A percentile compares a stretch with the other conserved stretches of the same genome.
Conservation (phyloP, 768 basidiomycete genomes). For the Naganishia randhawae region DNA sequence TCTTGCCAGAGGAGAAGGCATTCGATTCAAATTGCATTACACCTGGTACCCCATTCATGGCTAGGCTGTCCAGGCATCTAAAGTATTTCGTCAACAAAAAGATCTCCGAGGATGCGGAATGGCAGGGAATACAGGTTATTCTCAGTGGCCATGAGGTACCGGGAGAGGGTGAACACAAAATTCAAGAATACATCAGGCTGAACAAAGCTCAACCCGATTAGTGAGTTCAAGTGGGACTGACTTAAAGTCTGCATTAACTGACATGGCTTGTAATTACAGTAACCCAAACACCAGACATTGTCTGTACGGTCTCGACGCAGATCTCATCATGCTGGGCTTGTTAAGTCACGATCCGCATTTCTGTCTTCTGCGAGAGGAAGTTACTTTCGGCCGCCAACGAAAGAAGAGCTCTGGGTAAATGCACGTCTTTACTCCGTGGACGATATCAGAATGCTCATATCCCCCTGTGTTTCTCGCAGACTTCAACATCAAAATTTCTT, state of each 20-base stretch:
- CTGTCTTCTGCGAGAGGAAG: conserved; percentile 93
- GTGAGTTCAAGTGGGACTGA: conserved; percentile 6
- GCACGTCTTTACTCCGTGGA: neutral
- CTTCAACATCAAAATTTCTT: conserved; percentile 74
- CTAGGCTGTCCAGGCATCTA: conserved; percentile 80
- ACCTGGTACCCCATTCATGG: conserved; percentile 98
- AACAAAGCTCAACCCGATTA: conserved; percentile 92
- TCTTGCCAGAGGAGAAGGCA: conserved; percentile 85
- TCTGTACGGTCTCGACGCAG: conserved; percentile 95
- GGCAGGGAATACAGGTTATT: conserved; percentile 86
- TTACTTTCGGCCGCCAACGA: conserved; percentile 84
- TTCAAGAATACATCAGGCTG: conserved; percentile 97
- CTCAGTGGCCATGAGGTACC: conserved; percentile 97
- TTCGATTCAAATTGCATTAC: conserved; percentile 99
- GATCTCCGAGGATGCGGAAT: conserved; percentile 92
- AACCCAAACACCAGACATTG: conserved; percentile 96
- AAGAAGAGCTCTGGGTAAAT: conserved; percentile 66
- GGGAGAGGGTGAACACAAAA: conserved; percentile 99
- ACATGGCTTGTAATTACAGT: conserved; percentile 35
- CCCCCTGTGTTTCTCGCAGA: conserved; percentile 19
- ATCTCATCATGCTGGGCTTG: conserved; percentile 95
- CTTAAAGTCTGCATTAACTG: conserved; percentile 22
- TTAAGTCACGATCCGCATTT: conserved; percentile 98
- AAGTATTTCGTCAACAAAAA: conserved; percentile 98
- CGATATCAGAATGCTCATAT: conserved; percentile 25